phyloP scores from a whole-genome alignment of 768 basidiomycete species.

The Pisolithus marmoratus region DNA sequence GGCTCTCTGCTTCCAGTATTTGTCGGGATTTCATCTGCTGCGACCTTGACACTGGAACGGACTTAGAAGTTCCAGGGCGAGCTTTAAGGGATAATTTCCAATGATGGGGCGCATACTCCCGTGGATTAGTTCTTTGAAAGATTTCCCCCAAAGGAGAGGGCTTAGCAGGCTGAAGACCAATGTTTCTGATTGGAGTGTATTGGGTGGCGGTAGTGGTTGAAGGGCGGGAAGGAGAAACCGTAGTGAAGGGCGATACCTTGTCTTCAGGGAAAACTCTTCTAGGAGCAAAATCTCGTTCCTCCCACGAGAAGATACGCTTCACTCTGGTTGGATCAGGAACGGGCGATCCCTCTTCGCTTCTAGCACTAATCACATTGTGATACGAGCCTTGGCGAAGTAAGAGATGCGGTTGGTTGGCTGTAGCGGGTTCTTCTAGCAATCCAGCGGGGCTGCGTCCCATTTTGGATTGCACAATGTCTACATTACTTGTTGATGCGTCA shows the following conservation, averaged over 20 bases:
- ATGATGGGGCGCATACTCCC: conserved; percentile 80
- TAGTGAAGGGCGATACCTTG: conserved; percentile 48
- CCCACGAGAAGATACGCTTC: conserved; percentile 92
- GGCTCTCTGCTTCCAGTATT: conserved; percentile 60
- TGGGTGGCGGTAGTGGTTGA: conserved; percentile 33
- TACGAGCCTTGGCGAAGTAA: conserved; percentile 73
- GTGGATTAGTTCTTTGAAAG: conserved; percentile 65
- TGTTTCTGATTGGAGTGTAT: conserved; percentile 20
- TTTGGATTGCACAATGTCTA: conserved; percentile 13
- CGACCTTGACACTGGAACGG: conserved; percentile 48
- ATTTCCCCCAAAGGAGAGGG: conserved; percentile 39
- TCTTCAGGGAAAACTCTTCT: conserved; percentile 68
- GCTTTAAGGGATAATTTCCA: conserved; percentile 65
- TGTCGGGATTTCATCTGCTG: conserved; percentile 35
- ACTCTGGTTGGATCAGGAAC: conserved; percentile 71
- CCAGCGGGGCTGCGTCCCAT: conserved; percentile 19
- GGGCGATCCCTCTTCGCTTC: conserved; percentile 38
- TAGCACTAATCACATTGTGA: conserved; percentile 45
- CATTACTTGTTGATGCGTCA: conserved; percentile 19
- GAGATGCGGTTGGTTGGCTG: conserved; percentile 58
- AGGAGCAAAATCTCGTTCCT: conserved; percentile 62
- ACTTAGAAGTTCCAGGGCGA: conserved; percentile 21
- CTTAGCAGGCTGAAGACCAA: conserved; percentile 16
- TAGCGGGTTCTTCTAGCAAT: conserved; percentile 58
- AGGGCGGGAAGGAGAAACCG: conserved; percentile 15